Base-by-base conservation (phyloP, 2,329 filamentous ascomycete genomes). In the Phyllosticta paracitricarpa region DNA sequence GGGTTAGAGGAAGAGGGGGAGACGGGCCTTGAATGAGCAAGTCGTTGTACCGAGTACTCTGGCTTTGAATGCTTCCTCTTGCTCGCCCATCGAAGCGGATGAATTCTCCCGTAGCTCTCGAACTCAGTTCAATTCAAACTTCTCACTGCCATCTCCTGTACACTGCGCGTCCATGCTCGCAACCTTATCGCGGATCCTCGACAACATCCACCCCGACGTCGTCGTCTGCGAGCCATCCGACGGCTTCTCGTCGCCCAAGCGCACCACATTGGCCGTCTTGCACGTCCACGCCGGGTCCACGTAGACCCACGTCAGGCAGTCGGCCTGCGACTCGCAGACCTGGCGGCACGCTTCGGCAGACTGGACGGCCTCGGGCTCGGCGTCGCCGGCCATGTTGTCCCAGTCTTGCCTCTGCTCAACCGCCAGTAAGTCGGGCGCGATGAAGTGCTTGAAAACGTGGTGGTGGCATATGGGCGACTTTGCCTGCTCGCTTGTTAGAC, bases 391-490 rank as follows among this genome's bases (percentile, higher is more conserved):
- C 67, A 74, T 68, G 62, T 74, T 74, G 64, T 74, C 69, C 72
- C 72, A 74, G 12, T 63, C 30, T 9, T 22, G 17, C 14, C n/a
- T 65, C 2, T 63, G 22, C 9, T 69, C 57, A 1, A 64, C 62
- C 1, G 66, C 63, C 33, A 73, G 67, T 56, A 22, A 22, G 19
- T 71, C 68, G 5, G 69, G 68, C 0, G 64, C 68, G 19, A 73
- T 68, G 59, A 70, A 65, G 56, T 71, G 67, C 61, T 68, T 68
- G 63, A 73, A 74, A 57, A 73, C 64, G 54, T 74, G 71, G 30
- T 71, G 71, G 64, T 74, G 72, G 22, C 72, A 71, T 22, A 74
- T 66, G 2, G 71, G 63, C 10, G 71, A 66, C n/a, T 69, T 65
- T 60, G 72, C 71, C 60, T 71, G 64, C 54, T 57, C 30, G 30